Percentiles rank a stretch among this genome's conserved stretches.
Evolutionary conservation across 345 rosid species (phyloP).

Genomic region (Gossypium herbaceum): DNA sequence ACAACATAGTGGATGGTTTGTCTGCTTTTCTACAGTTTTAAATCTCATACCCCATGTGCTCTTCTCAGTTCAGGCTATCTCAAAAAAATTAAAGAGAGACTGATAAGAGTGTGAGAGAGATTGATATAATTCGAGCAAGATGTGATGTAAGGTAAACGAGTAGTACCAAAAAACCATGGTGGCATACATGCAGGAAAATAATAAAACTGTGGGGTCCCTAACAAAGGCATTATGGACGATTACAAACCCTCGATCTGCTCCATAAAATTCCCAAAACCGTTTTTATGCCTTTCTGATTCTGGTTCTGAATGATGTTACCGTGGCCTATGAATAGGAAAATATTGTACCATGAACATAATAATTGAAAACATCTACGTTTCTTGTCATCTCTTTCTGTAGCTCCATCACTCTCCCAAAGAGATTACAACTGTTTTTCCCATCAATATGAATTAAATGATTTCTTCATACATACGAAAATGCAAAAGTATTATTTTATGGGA

Average conservation of each 20-base stretch:
- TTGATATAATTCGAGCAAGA: background rate
- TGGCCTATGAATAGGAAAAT: background rate
- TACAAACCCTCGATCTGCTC: background rate
- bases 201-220: slow-evolving; percentile 11
- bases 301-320: too few species aligned
- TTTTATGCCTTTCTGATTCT: background rate
- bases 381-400: background rate
- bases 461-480: background rate
- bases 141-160: slow-evolving; percentile 24
- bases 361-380: background rate
- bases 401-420: background rate
- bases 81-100: background rate
- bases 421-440: background rate
- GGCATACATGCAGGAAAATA: slow-evolving; percentile 13
- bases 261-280: slow-evolving; percentile 18
- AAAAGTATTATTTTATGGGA: background rate
- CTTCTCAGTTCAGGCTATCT: slow-evolving; percentile 18
- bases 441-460: background rate
- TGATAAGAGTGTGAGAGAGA: background rate
- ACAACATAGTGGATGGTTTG: slow-evolving; percentile 19
- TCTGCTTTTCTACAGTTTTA: slow-evolving; percentile 16
- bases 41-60: slow-evolving; percentile 35
- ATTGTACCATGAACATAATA: background rate
- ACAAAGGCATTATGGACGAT: slow-evolving; percentile 15
- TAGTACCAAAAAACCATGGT: slow-evolving; percentile 5